These are phyloP conservation scores for Leptosphaerulina australis DNA, from an alignment of 2,329 filamentous ascomycete genomes.

Conservation along the genomic window DNA sequence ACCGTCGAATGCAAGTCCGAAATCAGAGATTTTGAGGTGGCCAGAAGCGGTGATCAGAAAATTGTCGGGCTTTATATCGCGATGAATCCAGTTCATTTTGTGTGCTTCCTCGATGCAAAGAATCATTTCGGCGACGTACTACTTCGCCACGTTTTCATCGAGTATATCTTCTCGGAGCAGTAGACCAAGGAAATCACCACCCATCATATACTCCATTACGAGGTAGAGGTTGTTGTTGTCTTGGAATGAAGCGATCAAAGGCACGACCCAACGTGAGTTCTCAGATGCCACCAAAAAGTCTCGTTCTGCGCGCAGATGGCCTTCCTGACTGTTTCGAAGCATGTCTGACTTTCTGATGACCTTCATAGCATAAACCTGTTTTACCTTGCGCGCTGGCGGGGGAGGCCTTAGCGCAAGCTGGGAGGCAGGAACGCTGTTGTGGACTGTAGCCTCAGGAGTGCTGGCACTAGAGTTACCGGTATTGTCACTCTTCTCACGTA, in stretches of 20 bases:
- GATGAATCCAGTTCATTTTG: slow-evolving; percentile 86
- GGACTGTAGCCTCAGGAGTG: slow-evolving; percentile 5
- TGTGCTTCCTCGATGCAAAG: slow-evolving; percentile 93
- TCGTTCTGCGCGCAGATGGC: slow-evolving; percentile 85
- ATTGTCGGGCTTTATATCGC: slow-evolving; percentile 96
- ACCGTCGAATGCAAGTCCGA: slow-evolving; percentile 92
- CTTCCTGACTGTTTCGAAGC: slow-evolving; percentile 89
- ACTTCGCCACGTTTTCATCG: slow-evolving; percentile 76
- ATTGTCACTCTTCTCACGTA: slow-evolving; percentile 65
- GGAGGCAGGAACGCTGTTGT: slow-evolving; percentile 14
- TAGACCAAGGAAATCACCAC: slow-evolving; percentile 88
- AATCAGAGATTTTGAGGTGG: slow-evolving; percentile 94
- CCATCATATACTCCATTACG: slow-evolving; percentile 98
- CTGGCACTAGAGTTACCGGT: slow-evolving; percentile 20
- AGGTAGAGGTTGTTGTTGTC: slow-evolving; percentile 84
- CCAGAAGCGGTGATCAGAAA: slow-evolving; percentile 88
- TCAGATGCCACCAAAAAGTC: slow-evolving; percentile 91
- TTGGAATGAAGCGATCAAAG: slow-evolving; percentile 86
- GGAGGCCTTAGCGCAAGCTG: slow-evolving; percentile 1
- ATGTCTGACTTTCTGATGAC: slow-evolving; percentile 94
- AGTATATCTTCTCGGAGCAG: slow-evolving; percentile 85
- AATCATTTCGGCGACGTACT: slow-evolving; percentile 95
- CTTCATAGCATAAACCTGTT: slow-evolving; percentile 90
- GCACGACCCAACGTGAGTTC: slow-evolving; percentile 88
- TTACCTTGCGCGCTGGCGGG: slow-evolving; percentile 17